Conservation (phyloP, 2,329 filamentous ascomycete genomes). For the Microsporum ferrugineum region DNA sequence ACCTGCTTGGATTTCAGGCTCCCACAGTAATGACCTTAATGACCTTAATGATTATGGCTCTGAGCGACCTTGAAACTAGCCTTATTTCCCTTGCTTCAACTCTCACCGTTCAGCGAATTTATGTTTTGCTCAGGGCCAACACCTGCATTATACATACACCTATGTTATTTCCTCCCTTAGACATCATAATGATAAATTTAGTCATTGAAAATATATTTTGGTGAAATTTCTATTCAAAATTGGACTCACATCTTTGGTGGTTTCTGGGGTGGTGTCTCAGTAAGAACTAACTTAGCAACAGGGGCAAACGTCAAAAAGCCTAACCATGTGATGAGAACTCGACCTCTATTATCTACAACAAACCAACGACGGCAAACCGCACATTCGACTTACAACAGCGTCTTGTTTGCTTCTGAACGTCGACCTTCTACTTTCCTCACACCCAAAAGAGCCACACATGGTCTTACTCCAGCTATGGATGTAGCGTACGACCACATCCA, state of each 20-base stretch:
- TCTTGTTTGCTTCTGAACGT: background rate
- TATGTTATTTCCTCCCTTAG: no score
- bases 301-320: background rate
- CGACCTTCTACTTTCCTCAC: background rate
- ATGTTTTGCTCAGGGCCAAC: no score
- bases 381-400: background rate
- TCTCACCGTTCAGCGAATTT: no score
- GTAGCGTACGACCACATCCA: slow-evolving; percentile 94
- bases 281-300: no score
- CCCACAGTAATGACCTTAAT: background rate
- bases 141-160: no score
- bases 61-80: background rate
- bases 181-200: no score
- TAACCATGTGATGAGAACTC: background rate
- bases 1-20: slow-evolving; percentile 20
- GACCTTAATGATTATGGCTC: background rate
- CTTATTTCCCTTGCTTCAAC: background rate
- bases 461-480: slow-evolving; percentile 55
- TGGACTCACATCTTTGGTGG: background rate
- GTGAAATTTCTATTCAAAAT: background rate
- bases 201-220: background rate
- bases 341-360: background rate
- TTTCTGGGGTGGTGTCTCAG: no score
- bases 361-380: background rate
- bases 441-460: background rate